Evolutionary conservation across 1,284 basidiomycete genomes (phyloP), one percentile per base, ranked within the genome.

Genomic region (Marasmius tenuissimus): DNA sequence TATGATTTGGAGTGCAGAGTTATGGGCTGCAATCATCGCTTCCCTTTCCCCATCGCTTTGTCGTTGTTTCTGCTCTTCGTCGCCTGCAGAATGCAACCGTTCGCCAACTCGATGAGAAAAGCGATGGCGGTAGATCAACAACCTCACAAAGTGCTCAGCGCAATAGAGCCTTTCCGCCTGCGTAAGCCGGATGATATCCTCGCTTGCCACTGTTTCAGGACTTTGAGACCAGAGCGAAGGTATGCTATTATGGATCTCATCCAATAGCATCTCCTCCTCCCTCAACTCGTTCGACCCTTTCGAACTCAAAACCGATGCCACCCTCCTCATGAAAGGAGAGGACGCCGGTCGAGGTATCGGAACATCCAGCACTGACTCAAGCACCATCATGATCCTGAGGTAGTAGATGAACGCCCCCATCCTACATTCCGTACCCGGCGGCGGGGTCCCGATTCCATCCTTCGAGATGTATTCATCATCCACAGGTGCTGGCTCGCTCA

Each of bases 381-480:
- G 82, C 40, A 96, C 88, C 59, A 95, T 86, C 79, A 92, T 89
- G 53, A 93, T 84, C 42, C 92, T 83, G 61, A 95, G 75, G 7
- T 86, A 81, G 40, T 83, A 82, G 35, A 94, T 85, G 69, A 95
- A 96, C 7, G 93, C 92, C 65, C 83, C 83, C 78, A 96, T 85
- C 53, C 93, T 82, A 69, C 86, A 89, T 67, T 90, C 86, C 11
- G 83, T 86, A 20, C 89, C 89, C 5, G 83, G 78, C 1, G 90
- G 86, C 63, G 92, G 91, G 1, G 84, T 74, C 18, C 85, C 83
- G 45, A 93, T 76, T 16, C 84, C 84, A 10, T 94, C 92, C 20
- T 79, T 82, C 1, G 91, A 88, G 66, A 96, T 89, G 73, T 85
- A 92, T 71, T 96, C 93, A 72, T 96, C 94, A 71, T 95, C 94